These are phyloP conservation scores for Uronychia binucleata DNA, from an alignment of 73 alveolate species.

Conservation along the genomic window DNA sequence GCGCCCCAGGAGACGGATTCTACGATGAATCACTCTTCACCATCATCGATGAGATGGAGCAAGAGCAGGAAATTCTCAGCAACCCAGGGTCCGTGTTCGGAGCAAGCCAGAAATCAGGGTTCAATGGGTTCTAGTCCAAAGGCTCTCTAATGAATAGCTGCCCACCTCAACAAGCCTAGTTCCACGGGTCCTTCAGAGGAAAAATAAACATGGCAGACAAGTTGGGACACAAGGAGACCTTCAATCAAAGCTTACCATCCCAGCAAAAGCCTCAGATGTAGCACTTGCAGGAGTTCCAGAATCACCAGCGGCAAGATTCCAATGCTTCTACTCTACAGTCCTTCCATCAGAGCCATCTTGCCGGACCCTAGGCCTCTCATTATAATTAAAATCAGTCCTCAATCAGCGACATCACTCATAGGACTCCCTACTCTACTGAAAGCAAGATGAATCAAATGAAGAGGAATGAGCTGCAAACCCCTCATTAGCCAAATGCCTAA, in stretches of 20 bases:
- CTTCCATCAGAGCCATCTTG: not conserved
- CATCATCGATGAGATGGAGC: slow-evolving; percentile 54
- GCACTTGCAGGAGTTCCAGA: too few relatives aligned
- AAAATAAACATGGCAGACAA: too few relatives aligned
- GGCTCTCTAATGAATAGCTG: not conserved
- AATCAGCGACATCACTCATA: not conserved
- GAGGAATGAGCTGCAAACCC: too few relatives aligned
- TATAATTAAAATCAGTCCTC: not conserved
- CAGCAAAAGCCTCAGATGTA: too few relatives aligned
- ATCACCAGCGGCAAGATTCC: not conserved
- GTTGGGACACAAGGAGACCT: too few relatives aligned
- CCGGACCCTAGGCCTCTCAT: not conserved
- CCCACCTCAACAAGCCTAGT: not conserved
- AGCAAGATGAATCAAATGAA: not conserved
- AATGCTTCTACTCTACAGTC: not conserved
- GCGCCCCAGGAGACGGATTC: not conserved
- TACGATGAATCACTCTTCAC: slow-evolving; percentile 53
- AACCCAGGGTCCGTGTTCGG: slow-evolving; percentile 1
- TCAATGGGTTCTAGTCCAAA: not conserved
- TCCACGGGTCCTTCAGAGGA: too few relatives aligned
- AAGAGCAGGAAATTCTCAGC: slow-evolving; percentile 19
- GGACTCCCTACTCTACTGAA: not conserved
- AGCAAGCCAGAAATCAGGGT: not conserved
- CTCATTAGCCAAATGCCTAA: too few relatives aligned
- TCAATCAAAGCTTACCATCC: too few relatives aligned